Evolutionary conservation across 306 rosid genomes (phyloP).

Genomic region (Dicorynia guianensis): DNA sequence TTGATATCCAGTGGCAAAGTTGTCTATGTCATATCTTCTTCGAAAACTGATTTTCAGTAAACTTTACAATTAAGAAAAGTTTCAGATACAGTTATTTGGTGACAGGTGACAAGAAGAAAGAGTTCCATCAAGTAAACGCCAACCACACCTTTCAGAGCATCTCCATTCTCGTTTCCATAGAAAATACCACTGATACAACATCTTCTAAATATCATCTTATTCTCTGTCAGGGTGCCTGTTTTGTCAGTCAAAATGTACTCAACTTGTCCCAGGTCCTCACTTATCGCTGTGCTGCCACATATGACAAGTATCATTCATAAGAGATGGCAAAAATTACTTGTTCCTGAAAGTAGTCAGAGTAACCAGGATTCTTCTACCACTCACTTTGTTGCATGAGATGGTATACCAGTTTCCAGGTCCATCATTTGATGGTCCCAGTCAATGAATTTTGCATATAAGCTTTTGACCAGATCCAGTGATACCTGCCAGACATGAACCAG

Average conservation of each 20-base stretch:
- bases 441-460: constrained; percentile 96
- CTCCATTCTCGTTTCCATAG: constrained; percentile 91
- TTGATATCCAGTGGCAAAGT: constrained; percentile 24
- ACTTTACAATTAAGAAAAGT: constrained; percentile 17
- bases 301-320: constrained; percentile 57
- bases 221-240: constrained; percentile 97
- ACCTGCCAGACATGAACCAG: constrained; percentile 66
- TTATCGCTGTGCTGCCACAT: constrained; percentile 99
- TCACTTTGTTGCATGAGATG: constrained; percentile 97
- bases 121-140: constrained; percentile 35
- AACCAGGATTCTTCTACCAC: constrained; percentile 46
- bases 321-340: constrained; percentile 27
- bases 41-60: not conserved
- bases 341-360: constrained; percentile 32
- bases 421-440: constrained; percentile 94
- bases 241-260: constrained; percentile 99
- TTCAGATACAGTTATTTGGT: constrained; percentile 31
- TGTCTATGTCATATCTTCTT: not conserved
- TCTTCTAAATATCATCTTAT: constrained; percentile 96
- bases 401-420: constrained; percentile 82
- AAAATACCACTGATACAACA: constrained; percentile 83
- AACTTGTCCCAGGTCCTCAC: constrained; percentile 99
- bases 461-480: constrained; percentile 94
- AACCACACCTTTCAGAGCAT: constrained; percentile 93
- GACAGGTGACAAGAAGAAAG: constrained; percentile 39